Percentiles rank a stretch among this genome's conserved stretches.
These are phyloP conservation scores for Arachnopeziza araneosa DNA, from an alignment of 2,329 filamentous ascomycete genomes.

Conservation along the genomic window DNA sequence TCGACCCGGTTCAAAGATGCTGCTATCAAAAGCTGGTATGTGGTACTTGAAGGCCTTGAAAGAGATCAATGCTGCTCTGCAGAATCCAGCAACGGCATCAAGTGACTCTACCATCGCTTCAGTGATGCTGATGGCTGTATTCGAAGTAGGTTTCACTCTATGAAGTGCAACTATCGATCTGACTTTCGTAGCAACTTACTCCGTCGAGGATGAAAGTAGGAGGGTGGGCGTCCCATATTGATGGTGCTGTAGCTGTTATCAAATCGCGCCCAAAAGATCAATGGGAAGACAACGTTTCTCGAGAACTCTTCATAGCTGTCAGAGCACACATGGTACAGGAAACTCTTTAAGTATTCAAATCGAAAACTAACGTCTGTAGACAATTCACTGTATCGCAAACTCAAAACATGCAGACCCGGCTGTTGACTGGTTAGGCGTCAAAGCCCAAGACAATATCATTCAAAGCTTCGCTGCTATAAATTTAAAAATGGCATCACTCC, in stretches of 20 bases:
- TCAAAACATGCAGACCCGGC: slow-evolving; percentile 46
- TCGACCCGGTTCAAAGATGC: slow-evolving; percentile 33
- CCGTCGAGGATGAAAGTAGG: slow-evolving; percentile 47
- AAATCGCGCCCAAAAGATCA: slow-evolving; percentile 48
- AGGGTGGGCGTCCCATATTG: slow-evolving; percentile 55
- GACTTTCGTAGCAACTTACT: slow-evolving; percentile 36
- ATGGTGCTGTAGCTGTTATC: slow-evolving; percentile 54
- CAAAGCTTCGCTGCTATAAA: slow-evolving; percentile 41
- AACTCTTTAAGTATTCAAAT: background rate
- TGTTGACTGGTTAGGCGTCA: slow-evolving; percentile 48
- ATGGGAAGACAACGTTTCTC: slow-evolving; percentile 44
- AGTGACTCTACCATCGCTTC: slow-evolving; percentile 51
- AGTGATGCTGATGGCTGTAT: slow-evolving; percentile 53
- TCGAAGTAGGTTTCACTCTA: slow-evolving; percentile 39
- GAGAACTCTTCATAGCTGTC: slow-evolving; percentile 53
- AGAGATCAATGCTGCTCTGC: slow-evolving; percentile 45
- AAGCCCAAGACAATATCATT: slow-evolving; percentile 44
- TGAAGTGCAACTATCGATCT: background rate
- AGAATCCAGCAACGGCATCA: slow-evolving; percentile 41
- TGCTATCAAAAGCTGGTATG: slow-evolving; percentile 37
- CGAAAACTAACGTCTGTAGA: slow-evolving; percentile 31
- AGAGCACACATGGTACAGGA: slow-evolving; percentile 50
- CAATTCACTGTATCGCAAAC: slow-evolving; percentile 50
- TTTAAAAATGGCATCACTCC: slow-evolving; percentile 48
- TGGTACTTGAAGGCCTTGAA: slow-evolving; percentile 50